A percentile compares a stretch with the other conserved stretches of the same genome.
Evolutionary conservation across 805 yeast species (phyloP).

Genomic region (Candida adriatica): DNA sequence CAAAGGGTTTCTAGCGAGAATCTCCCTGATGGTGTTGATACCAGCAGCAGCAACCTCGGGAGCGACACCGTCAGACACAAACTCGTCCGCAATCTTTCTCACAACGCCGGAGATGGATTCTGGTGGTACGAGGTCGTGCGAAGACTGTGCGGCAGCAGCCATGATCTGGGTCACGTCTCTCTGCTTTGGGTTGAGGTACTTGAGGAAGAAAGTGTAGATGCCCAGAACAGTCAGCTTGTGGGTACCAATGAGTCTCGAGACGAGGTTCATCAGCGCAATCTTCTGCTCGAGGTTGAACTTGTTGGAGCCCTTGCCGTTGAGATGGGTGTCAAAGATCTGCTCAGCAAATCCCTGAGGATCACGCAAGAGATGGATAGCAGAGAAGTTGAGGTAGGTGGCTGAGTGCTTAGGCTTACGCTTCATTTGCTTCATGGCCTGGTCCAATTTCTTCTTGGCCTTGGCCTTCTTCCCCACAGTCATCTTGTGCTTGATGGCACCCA

Average conservation of each 20-base stretch:
- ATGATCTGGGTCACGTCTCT: slow-evolving; percentile 88
- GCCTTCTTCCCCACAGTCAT: slow-evolving; percentile 79
- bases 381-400: slow-evolving; percentile 75
- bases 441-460: slow-evolving; percentile 72
- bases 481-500: slow-evolving; percentile 69
- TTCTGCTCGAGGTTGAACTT: slow-evolving; percentile 82
- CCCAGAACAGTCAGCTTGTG: slow-evolving; percentile 91
- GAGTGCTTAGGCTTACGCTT: slow-evolving; percentile 61
- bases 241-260: slow-evolving; percentile 87
- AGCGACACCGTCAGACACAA: slow-evolving; percentile 97
- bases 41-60: slow-evolving; percentile 99
- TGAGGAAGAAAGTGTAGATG: slow-evolving; percentile 79
- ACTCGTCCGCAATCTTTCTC: slow-evolving; percentile 93
- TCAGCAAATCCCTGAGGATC: slow-evolving; percentile 99
- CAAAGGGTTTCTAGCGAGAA: slow-evolving; percentile 86
- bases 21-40: slow-evolving; percentile 89
- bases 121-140: slow-evolving; percentile 97
- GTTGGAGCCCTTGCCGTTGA: slow-evolving; percentile 62
- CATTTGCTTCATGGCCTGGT: slow-evolving; percentile 59
- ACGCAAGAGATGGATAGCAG: slow-evolving; percentile 88
- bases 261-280: slow-evolving; percentile 77
- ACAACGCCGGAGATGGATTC: slow-evolving; percentile 76
- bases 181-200: slow-evolving; percentile 91
- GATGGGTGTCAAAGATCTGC: slow-evolving; percentile 61
- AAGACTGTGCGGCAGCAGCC: slow-evolving; percentile 96